Base-by-base conservation (phyloP, 495 filamentous ascomycete species). In the Penicillium pulvis region DNA sequence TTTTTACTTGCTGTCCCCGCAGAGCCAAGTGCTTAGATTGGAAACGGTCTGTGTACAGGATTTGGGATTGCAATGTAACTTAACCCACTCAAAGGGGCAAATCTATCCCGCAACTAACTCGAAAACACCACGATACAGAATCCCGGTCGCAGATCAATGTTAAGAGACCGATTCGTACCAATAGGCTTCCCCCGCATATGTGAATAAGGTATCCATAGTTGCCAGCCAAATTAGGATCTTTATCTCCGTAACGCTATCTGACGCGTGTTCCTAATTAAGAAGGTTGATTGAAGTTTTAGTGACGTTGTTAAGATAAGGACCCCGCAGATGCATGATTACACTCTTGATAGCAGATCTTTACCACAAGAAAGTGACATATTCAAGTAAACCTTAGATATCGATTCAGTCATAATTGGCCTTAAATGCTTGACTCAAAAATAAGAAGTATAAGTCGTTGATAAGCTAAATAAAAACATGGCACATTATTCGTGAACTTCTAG, bases 21-120 rank as follows among this genome's bases (percentile, higher is more conserved):
- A n/a, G 11, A 55, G 42, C 24, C 35, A 46, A 46, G 53, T 45
- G 33, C 9, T 12, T 24, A 45, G 46, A n/a, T 14, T 45, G 31
- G 24, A 30, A 44, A 54, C 31, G 44, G 54, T 55, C 57, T 55
- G 62, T 60, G 51, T 19, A 55, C 39, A 0, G 31, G 14, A 51
- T 24, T 43, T 28, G 49, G 33, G 45, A 48, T 47, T 56, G 33
- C 54, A 17, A 60, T 60, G 61, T 57, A 57, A 60, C 57, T 57
- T 42, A 30, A 43, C 30, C 36, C 61, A 24, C 64, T 63, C 14
- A 55, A 67, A 67, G 51, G 33, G 61, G 64, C 39, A 64, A 67
- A 62, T 49, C 19, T 56, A 62, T 63, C 64, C 64, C 31, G 35
- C 20, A 48, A 36, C n/a, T 16, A 24, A 41, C 48, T 33, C 19